These are phyloP conservation scores for Globisporangium splendens DNA, from an alignment of 352 stramenopile species.

Conservation along the genomic window DNA sequence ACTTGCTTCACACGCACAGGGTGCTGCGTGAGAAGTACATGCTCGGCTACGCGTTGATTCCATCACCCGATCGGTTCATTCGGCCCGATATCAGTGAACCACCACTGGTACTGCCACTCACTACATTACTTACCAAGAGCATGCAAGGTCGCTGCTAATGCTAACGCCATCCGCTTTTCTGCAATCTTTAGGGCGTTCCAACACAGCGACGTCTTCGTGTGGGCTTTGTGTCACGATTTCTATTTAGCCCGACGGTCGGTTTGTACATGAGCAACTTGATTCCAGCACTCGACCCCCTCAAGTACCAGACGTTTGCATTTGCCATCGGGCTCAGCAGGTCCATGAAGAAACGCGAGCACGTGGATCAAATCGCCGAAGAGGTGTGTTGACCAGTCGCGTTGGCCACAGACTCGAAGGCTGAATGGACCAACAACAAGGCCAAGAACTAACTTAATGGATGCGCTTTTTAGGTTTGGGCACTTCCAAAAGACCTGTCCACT, in stretches of 20 bases:
- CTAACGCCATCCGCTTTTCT: neutral
- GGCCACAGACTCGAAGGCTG: no score
- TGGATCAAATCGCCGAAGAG: constrained; percentile 52
- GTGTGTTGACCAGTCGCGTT: constrained; percentile 13
- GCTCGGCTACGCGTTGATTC: constrained; percentile 43
- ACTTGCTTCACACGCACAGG: constrained; percentile 32
- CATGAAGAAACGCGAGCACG: constrained; percentile 36
- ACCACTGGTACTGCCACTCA: constrained; percentile 6
- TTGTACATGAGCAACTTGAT: constrained; percentile 69
- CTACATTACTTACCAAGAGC: no score
- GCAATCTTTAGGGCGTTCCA: constrained; percentile 14
- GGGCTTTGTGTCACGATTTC: constrained; percentile 65
- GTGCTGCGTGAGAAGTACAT: constrained; percentile 38
- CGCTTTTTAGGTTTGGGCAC: constrained; percentile 35
- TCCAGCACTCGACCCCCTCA: constrained; percentile 39
- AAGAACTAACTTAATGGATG: neutral
- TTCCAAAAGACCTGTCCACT: constrained; percentile 45
- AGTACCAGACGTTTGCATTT: constrained; percentile 75
- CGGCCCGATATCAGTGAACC: constrained; percentile 1
- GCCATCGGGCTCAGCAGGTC: constrained; percentile 56
- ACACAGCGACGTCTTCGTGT: constrained; percentile 40
- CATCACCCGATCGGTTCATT: constrained; percentile 27
- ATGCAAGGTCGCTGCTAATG: no score
- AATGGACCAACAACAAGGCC: no score
- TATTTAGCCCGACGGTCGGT: constrained; percentile 46